Evolutionary conservation across 2,329 filamentous ascomycete species (phyloP).

Genomic region (Fonsecaea pugnacius): DNA sequence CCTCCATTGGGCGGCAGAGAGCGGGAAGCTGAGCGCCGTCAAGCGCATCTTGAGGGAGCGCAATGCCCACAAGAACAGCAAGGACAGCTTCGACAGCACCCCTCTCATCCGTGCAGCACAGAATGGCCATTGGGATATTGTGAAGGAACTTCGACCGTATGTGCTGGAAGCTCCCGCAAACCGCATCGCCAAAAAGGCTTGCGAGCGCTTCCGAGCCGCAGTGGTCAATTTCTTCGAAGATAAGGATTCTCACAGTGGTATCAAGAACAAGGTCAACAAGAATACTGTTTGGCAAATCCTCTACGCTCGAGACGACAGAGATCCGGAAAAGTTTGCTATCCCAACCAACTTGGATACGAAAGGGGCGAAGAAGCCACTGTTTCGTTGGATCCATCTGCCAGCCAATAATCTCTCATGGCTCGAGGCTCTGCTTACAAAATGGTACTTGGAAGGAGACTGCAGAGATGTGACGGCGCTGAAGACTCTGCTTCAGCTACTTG

Average conservation of each 20-base stretch:
- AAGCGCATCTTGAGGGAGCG: constrained; percentile 20
- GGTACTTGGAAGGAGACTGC: constrained; percentile 66
- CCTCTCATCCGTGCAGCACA: constrained; percentile 48
- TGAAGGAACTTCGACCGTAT: constrained; percentile 41
- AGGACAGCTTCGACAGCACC: constrained; percentile 51
- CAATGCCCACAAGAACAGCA: constrained; percentile 29
- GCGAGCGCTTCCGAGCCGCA: constrained; percentile 57
- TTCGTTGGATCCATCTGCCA: constrained; percentile 56
- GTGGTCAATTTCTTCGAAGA: constrained; percentile 55
- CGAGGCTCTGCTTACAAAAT: constrained; percentile 66
- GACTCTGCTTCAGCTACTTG: constrained; percentile 47
- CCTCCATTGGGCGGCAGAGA: constrained; percentile 48
- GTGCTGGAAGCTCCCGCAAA: constrained; percentile 45
- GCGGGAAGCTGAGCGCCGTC: constrained; percentile 46
- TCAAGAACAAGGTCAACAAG: constrained; percentile 46
- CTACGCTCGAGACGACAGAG: constrained; percentile 53
- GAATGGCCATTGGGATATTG: constrained; percentile 46
- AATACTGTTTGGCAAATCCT: constrained; percentile 58
- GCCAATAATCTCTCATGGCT: constrained; percentile 64
- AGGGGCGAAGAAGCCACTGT: constrained; percentile 47
- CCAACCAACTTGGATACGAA: constrained; percentile 53
- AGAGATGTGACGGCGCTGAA: constrained; percentile 68
- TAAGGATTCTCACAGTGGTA: constrained; percentile 29
- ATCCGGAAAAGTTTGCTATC: constrained; percentile 53
- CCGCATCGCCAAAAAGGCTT: constrained; percentile 51